Percentiles rank a stretch among this genome's conserved stretches.
Conservation (phyloP, 2,329 filamentous ascomycete genomes). For the Lecanicillium sp. region DNA sequence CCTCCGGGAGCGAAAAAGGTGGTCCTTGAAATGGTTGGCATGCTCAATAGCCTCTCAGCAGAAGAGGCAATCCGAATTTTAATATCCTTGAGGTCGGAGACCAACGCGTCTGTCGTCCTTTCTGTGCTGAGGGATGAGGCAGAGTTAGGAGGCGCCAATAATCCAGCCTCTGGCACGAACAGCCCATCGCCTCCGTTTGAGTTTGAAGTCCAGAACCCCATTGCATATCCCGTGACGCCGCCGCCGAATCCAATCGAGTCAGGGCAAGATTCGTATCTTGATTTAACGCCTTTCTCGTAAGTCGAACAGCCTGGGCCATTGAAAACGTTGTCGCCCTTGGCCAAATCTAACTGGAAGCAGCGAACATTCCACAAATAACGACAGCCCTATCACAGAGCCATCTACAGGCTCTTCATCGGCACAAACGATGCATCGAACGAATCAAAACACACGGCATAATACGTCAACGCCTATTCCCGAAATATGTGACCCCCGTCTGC, state of each 20-base stretch:
- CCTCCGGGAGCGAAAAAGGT: conserved; percentile 7
- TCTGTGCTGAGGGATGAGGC: conserved; percentile 11
- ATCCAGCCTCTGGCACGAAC: background rate
- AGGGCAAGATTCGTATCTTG: too few species aligned
- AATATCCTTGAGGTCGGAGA: conserved; percentile 12
- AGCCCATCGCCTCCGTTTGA: conserved; percentile 13
- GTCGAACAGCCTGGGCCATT: too few species aligned
- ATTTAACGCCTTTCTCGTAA: too few species aligned
- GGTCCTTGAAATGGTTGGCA: conserved; percentile 16
- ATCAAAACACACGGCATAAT: too few species aligned
- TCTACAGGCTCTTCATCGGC: too few species aligned
- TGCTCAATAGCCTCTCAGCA: conserved; percentile 15
- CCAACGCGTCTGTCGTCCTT: conserved; percentile 14
- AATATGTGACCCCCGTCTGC: conserved; percentile 21
- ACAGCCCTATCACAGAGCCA: too few species aligned
- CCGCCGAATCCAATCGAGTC: too few species aligned
- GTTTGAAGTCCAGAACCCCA: conserved; percentile 16
- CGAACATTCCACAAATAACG: too few species aligned
- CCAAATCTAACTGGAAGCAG: too few species aligned
- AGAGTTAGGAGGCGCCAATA: background rate
- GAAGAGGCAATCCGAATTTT: conserved; percentile 13
- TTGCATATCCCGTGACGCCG: conserved; percentile 13
- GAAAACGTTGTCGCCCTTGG: too few species aligned
- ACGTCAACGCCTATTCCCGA: background rate
- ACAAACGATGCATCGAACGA: too few species aligned